Conservation (phyloP, 257 asterid genomes). For the Vinca minor region DNA sequence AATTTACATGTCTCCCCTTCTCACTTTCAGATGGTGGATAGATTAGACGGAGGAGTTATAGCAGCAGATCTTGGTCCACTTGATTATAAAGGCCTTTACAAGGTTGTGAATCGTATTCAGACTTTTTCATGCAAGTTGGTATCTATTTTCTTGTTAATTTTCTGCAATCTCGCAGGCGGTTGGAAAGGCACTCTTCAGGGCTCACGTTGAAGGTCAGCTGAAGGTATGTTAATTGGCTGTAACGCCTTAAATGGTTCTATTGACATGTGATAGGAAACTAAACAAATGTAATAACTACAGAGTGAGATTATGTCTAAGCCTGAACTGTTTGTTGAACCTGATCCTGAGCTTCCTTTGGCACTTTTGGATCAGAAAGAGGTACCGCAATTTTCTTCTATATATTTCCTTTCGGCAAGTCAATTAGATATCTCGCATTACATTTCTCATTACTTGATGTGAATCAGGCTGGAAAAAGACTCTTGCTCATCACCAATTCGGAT, state of each 20-base stretch:
- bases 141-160: constrained; percentile 18
- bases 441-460: constrained; percentile 18
- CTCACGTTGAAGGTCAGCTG: constrained; percentile 94
- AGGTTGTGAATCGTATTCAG: constrained; percentile 37
- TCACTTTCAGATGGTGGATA: constrained; percentile 69
- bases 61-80: constrained; percentile 56
- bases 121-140: constrained; percentile 15
- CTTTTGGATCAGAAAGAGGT: constrained; percentile 87
- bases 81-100: constrained; percentile 87
- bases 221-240: constrained; percentile 38
- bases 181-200: constrained; percentile 90
- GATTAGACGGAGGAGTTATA: constrained; percentile 69
- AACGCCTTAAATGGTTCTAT: constrained; percentile 18
- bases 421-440: not conserved
- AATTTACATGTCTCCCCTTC: constrained; percentile 11
- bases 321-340: constrained; percentile 85
- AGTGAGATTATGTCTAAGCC: constrained; percentile 90
- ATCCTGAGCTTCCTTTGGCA: constrained; percentile 91
- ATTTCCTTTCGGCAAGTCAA: not conserved
- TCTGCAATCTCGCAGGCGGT: constrained; percentile 55
- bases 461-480: constrained; percentile 81
- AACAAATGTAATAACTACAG: constrained; percentile 31
- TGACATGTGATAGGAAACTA: constrained; percentile 17
- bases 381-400: constrained; percentile 3
- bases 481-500: constrained; percentile 89